Conservation (phyloP, 2,329 filamentous ascomycete genomes). For the Aspergillus japonicus region DNA sequence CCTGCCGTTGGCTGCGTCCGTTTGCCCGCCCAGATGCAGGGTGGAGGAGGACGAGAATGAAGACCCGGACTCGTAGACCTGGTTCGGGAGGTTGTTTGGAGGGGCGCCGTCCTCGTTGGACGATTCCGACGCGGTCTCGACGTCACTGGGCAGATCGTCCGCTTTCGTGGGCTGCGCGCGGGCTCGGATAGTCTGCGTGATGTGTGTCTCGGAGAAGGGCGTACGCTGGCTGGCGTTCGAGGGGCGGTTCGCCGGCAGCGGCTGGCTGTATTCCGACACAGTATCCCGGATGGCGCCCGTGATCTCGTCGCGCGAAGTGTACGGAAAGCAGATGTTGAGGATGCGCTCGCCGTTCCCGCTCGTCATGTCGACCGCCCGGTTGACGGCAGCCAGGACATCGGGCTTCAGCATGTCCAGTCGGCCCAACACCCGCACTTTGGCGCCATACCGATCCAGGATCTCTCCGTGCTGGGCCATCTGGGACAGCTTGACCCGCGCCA, state of each 20-base stretch:
- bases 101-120: conserved; percentile 46
- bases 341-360: conserved; percentile 76
- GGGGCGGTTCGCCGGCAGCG: conserved; percentile 51
- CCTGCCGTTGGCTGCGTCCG: conserved; percentile 35
- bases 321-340: conserved; percentile 96
- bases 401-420: conserved; percentile 78
- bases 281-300: conserved; percentile 84
- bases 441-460: conserved; percentile 87
- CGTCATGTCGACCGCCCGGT: conserved; percentile 81
- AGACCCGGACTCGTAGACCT: conserved; percentile 33
- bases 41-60: conserved; percentile 50
- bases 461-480: conserved; percentile 93
- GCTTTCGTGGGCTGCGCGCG: conserved; percentile 47
- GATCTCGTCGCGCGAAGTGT: conserved; percentile 94
- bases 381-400: conserved; percentile 85
- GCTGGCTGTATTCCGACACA: conserved; percentile 79
- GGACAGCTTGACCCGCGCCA: conserved; percentile 91
- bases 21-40: conserved; percentile 42
- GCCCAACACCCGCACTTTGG: conserved; percentile 79
- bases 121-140: conserved; percentile 44
- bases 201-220: conserved; percentile 83
- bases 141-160: conserved; percentile 48
- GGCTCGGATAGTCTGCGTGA: conserved; percentile 78
- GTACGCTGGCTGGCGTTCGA: conserved; percentile 48
- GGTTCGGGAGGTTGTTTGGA: conserved; percentile 21